Evolutionary conservation across 805 yeast genomes (phyloP).

Genomic region (Starmerella potacharoeniae): DNA sequence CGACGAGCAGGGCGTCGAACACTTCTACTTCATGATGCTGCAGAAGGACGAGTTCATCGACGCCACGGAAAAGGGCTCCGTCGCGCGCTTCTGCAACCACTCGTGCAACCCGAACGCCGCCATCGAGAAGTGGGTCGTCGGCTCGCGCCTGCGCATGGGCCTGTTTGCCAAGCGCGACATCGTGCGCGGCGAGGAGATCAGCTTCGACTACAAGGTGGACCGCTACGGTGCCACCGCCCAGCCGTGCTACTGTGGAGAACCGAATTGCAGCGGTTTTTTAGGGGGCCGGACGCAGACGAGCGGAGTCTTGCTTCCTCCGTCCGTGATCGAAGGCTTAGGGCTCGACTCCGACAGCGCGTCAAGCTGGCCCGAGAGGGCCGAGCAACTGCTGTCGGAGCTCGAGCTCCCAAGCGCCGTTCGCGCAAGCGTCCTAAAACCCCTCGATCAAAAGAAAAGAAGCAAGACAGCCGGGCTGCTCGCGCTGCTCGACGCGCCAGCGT

Average conservation of each 20-base stretch:
- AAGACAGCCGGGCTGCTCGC: constrained; percentile 9
- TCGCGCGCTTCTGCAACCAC: constrained; percentile 89
- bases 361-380: constrained; percentile 29
- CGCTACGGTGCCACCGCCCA: constrained; percentile 92
- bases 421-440: constrained; percentile 16
- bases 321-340: constrained; percentile 76
- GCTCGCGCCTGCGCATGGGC: constrained; percentile 84
- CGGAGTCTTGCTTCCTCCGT: constrained; percentile 75
- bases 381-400: constrained; percentile 7
- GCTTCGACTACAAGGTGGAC: constrained; percentile 89
- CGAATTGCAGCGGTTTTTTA: constrained; percentile 82
- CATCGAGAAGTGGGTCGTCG: constrained; percentile 96
- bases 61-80: constrained; percentile 79
- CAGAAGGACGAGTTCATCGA: constrained; percentile 88
- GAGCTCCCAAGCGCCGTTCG: constrained; percentile 36
- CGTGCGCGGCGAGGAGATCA: constrained; percentile 71
- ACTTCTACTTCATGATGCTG: constrained; percentile 92
- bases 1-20: constrained; percentile 47
- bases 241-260: constrained; percentile 86
- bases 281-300: constrained; percentile 98
- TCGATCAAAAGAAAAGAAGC: constrained; percentile 1
- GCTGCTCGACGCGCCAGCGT: constrained; percentile 16
- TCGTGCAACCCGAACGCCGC: constrained; percentile 91
- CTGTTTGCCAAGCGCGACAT: constrained; percentile 76
- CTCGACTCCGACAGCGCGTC: constrained; percentile 53